Base-by-base conservation (phyloP, 2,329 filamentous ascomycete genomes). In the Endoconidiophora laricicola region DNA sequence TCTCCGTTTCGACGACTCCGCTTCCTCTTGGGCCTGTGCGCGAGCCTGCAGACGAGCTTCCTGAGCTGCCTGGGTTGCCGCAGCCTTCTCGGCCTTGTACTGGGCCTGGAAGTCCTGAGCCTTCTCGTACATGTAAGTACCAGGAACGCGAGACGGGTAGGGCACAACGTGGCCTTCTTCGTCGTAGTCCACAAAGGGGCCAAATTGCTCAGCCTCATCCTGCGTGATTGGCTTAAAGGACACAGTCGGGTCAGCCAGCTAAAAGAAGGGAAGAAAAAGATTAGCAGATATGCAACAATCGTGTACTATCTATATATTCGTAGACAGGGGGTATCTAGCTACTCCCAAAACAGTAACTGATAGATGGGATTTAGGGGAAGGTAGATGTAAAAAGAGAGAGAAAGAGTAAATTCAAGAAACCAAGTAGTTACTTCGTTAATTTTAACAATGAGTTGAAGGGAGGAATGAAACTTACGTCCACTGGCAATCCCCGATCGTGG, bases 141-240 rank as follows among this genome's bases (percentile, higher is more conserved):
- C 66, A 43, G 61, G 60, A 33, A 68, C 63, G 24, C 65, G 61
- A 20, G 66, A 66, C 44, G 67, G 66, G 55, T 69, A 71, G 2
- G 69, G 69, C 3, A 72, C 64, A 42, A 70, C 61, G 48, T 62
- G 48, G 42, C 66, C 68, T 52, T 68, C 60, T 39, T 65, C 62
- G 18, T 40, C 46, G 55, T 62, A 63, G 55, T 63, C 60, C 43
- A 66, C 60, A 54, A 68, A 72, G 23, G 65, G 58, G 46, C 66
- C 65, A 54, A 71, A 71, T 33, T 67, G 62, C 41, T 69, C 63
- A 48, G 65, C 62, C 50, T 71, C 62, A 41, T 66, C 63, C 55
- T 70, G 66, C 38, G 64, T 61, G 53, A 73, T 69, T 52, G 62
- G 58, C 53, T 66, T 69, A 58, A 66, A 71, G 56, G 12, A 26